Base-by-base conservation (phyloP, 2,329 filamentous ascomycete genomes). In the Massarina eburnea region DNA sequence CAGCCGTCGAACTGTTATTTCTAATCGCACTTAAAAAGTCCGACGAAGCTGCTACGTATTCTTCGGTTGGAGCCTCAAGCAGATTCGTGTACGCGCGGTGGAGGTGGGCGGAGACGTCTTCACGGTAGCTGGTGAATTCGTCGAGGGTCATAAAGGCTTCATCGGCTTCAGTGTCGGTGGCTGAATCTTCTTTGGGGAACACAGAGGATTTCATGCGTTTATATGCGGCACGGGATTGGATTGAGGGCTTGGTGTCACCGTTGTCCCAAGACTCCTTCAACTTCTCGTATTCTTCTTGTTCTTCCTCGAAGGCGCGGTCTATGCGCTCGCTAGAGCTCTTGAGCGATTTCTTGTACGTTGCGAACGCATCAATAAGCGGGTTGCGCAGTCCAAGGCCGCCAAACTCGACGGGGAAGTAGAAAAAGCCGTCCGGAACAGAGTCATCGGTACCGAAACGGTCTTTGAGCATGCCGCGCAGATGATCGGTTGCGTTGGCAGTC, bases 371-470 rank as follows among this genome's bases (percentile, higher is more conserved):
- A 17, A 77, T 62, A 54, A 78, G 76, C 0, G 76, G 76, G 49
- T 77, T 78, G 4, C 69, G 68, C 3, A 79, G 57, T 0, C 70
- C 75, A 0, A 79, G 66, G 0, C 76, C 76, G 8, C 76, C 76
- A 2, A 78, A 61, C 34, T 72, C 60, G 26, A 72, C 68, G 0
- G 76, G 76, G 20, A 78, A 62, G 54, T 73, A 75, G 52, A 79
- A 70, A 57, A 78, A 77, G 3, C 60, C 71, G 43, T 78, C 75
- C 1, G 75, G 73, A 9, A 78, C 48, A 12, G 46, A 54, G 29
- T 71, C 61, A 4, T 61, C 43, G 2, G 70, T 61, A 1, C 57
- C 62, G 42, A 75, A 74, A 3, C 71, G 70, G 24, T 54, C 41
- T 8, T 73, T 70, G 6, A 80, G 71, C 51, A 55, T 43, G 18